Evolutionary conservation across 2,329 filamentous ascomycete genomes (phyloP), one percentile per base, ranked within the genome.

Genomic region (Thermoascus crustaceus): DNA sequence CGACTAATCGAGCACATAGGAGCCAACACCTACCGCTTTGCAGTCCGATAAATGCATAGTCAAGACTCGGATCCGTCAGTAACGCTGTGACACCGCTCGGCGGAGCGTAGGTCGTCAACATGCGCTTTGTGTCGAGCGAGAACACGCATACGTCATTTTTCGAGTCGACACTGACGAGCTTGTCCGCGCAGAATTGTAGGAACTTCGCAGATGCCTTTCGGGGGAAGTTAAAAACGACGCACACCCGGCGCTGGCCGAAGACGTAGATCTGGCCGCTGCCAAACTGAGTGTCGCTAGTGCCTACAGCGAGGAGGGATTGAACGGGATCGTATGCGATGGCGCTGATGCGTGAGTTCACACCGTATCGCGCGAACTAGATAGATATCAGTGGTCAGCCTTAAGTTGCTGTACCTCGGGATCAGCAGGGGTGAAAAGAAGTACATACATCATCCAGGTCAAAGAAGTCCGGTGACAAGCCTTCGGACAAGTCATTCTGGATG

Each of bases 271-370:
- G 80, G 16, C 89, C 89, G 21, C 78, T 76, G 40, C 87, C 87
- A 54, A 85, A 94, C 52, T 83, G 80, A 46, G 82, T 86, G 62
- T 93, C 83, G 56, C 79, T 84, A 26, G 91, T 98, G 40, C 87
- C 91, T 44, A 96, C 77, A 26, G 91, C 91, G 34, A 98, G 73
- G 38, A 98, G 78, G 18, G 88, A 94, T 58, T 98, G 91, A 8
- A 95, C 74, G 1, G 91, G 88, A 47, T 96, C 88, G 66, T 94
- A 96, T 41, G 87, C 83, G 45, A 96, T 67, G 45, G 82, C 83
- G 50, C 85, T 86, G 50, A 73, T 70, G 48, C 75, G 75, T 13
- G 81, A 86, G 57, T 82, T 85, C 60, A 95, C 80, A 41, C 88
- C 86, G 59, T 83, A 89, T 44, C 85, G 78, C 34, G 76, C 75